Evolutionary conservation across 345 rosid genomes (phyloP).

Genomic region (Streptanthus diversifolius): DNA sequence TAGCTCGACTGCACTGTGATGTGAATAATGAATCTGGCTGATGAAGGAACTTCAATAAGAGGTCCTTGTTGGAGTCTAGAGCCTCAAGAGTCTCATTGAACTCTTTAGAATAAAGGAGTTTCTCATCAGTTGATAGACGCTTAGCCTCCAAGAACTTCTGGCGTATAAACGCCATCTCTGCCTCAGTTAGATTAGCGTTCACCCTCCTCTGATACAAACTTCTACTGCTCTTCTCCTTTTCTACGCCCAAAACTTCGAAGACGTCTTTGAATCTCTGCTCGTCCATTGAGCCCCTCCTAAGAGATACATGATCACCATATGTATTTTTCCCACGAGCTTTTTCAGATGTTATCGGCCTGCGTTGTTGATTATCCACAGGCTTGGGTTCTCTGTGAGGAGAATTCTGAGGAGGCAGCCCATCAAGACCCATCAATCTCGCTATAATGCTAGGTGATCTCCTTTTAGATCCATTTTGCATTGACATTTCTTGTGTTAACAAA

Average conservation of each 20-base stretch:
- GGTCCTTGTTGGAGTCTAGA: conserved; percentile 66
- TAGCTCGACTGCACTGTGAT: conserved; percentile 39
- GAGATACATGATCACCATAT: conserved; percentile 41
- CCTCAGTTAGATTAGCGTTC: conserved; percentile 40
- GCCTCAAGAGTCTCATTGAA: conserved; percentile 64
- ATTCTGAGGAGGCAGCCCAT: conserved; percentile 56
- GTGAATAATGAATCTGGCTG: conserved; percentile 74
- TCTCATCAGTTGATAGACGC: conserved; percentile 60
- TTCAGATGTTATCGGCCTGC: background rate
- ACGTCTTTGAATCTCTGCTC: conserved; percentile 87
- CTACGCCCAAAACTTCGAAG: conserved; percentile 63
- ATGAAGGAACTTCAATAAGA: conserved; percentile 62
- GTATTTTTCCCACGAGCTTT: conserved; percentile 13
- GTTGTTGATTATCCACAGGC: conserved; percentile 31
- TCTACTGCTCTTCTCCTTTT: conserved; percentile 38
- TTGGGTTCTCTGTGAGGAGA: conserved; percentile 41
- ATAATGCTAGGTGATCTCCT: conserved; percentile 63
- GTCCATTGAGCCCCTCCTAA: conserved; percentile 55
- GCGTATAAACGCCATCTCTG: conserved; percentile 58
- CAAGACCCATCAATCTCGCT: conserved; percentile 89
- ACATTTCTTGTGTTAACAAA: conserved; percentile 65
- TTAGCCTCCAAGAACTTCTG: conserved; percentile 64
- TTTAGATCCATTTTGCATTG: conserved; percentile 52
- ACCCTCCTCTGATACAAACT: conserved; percentile 22
- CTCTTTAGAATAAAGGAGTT: conserved; percentile 57